Evolutionary conservation across 2,329 filamentous ascomycete genomes (phyloP), one percentile per base, ranked within the genome.

Genomic region (Aspergillus sp.): DNA sequence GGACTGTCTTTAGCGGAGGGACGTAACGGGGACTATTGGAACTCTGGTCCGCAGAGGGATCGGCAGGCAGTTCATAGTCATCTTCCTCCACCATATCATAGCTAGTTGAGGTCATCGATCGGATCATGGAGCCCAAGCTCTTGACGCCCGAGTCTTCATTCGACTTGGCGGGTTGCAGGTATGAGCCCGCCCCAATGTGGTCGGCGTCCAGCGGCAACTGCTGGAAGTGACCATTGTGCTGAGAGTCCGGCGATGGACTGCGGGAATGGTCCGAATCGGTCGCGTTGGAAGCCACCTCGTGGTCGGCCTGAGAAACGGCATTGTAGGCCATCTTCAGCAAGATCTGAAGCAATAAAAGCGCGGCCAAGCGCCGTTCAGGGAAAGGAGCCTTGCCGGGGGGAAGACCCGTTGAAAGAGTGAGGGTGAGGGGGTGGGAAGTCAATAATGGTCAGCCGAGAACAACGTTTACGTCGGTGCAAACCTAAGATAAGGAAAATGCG

Each of bases 51-150:
- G 62, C 58, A 58, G 68, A 63, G 56, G 64, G 68, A 70, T 72
- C 70, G 58, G 70, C 72, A 57, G 59, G 48, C 11, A 60, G 71
- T 54, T 80, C 78, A 63, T 81, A 80, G 64, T 81, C 79, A 63
- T 81, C 79, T 36, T 76, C 77, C 62, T 81, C 80, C 27, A 81
- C 72, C 60, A 81, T 71, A 55, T 81, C 78, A 67, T 82, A 82
- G 63, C 72, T 78, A 23, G 71, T 68, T 25, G 71, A 67, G 53
- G 69, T 74, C 65, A 77, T 70, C 32, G 76, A 77, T 54, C 72
- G 73, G 62, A 78, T 73, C 60, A 78, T 71, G 23, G 73, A 73
- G 41, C 71, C 66, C 21, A 78, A 60, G 32, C 61, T 58, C 25
- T 63, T 58, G 49, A 73, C 60, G 48, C 60, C 64, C 47, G 64